A percentile compares a stretch with the other conserved stretches of the same genome.
phyloP scores from a whole-genome alignment of 805 yeast genomes.

The Suhomyces pyralidae region DNA sequence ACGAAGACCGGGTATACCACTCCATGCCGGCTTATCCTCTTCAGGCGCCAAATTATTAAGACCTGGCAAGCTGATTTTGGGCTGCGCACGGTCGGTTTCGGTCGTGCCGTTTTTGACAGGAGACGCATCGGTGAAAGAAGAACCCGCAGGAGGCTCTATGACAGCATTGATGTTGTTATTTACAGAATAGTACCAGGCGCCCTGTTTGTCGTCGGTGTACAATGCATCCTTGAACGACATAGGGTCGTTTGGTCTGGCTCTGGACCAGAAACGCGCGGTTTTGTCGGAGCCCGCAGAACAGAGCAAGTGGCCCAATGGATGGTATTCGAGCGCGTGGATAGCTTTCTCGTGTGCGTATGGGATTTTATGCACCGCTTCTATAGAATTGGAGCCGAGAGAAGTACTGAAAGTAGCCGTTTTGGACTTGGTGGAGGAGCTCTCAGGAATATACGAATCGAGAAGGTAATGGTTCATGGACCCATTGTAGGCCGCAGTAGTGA shows the following conservation, averaged over 20 bases:
- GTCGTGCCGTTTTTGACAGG: background rate
- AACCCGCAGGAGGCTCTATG: constrained; percentile 8
- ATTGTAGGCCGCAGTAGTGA: constrained; percentile 85
- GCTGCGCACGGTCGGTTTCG: background rate
- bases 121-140: constrained; percentile 1
- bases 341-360: constrained; percentile 96
- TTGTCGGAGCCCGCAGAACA: constrained; percentile 94
- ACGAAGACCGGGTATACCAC: constrained; percentile 1
- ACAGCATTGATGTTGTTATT: constrained; percentile 45
- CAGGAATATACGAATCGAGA: constrained; percentile 51
- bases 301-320: constrained; percentile 88
- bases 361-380: constrained; percentile 48
- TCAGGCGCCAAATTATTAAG: constrained; percentile 13
- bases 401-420: constrained; percentile 13
- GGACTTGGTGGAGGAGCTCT: constrained; percentile 13
- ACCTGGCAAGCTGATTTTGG: constrained; percentile 22
- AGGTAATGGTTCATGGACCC: constrained; percentile 81
- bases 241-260: constrained; percentile 89
- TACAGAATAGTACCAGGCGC: constrained; percentile 53
- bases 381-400: background rate
- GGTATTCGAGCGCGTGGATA: constrained; percentile 84
- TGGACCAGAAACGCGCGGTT: constrained; percentile 89
- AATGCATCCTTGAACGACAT: constrained; percentile 77
- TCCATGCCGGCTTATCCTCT: background rate
- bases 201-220: constrained; percentile 62